Evolutionary conservation across 352 stramenopile genomes (phyloP).

Genomic region (Phytophthora multivora): DNA sequence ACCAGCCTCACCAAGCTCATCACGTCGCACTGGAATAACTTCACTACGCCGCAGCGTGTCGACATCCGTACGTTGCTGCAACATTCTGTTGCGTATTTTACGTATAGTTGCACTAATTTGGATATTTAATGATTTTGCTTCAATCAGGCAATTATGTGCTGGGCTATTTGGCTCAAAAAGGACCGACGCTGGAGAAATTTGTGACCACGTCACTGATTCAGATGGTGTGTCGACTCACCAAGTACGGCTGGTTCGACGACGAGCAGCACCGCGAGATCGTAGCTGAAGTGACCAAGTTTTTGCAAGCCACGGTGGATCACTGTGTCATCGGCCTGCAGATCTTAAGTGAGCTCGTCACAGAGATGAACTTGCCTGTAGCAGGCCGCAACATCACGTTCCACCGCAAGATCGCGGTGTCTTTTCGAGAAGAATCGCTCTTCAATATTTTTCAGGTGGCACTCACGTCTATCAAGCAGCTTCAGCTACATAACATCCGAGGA

Average conservation of each 20-base stretch:
- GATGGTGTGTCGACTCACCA: slow-evolving; percentile 97
- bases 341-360: slow-evolving; percentile 97
- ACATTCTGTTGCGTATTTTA: background rate
- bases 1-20: slow-evolving; percentile 98
- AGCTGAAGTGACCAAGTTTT: slow-evolving; percentile 98
- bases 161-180: slow-evolving; percentile 96
- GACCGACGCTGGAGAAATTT: slow-evolving; percentile 94
- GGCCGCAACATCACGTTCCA: slow-evolving; percentile 97
- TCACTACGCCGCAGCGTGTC: slow-evolving; percentile 85
- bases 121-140: slow-evolving; percentile 36
- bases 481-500: slow-evolving; percentile 88
- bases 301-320: slow-evolving; percentile 97
- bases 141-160: slow-evolving; percentile 96
- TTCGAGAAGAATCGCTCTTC: slow-evolving; percentile 96
- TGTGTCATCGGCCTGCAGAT: slow-evolving; percentile 98
- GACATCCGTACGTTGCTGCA: slow-evolving; percentile 84
- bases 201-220: slow-evolving; percentile 96
- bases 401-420: slow-evolving; percentile 97
- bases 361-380: slow-evolving; percentile 96
- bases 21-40: slow-evolving; percentile 96
- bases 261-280: slow-evolving; percentile 96
- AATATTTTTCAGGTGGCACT: slow-evolving; percentile 96
- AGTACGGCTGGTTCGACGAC: slow-evolving; percentile 99
- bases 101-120: slow-evolving; percentile 1
- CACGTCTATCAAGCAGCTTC: slow-evolving; percentile 95